phyloP scores from a whole-genome alignment of 148 eudicot genomes.

The Rhododendron ferrugineum region DNA sequence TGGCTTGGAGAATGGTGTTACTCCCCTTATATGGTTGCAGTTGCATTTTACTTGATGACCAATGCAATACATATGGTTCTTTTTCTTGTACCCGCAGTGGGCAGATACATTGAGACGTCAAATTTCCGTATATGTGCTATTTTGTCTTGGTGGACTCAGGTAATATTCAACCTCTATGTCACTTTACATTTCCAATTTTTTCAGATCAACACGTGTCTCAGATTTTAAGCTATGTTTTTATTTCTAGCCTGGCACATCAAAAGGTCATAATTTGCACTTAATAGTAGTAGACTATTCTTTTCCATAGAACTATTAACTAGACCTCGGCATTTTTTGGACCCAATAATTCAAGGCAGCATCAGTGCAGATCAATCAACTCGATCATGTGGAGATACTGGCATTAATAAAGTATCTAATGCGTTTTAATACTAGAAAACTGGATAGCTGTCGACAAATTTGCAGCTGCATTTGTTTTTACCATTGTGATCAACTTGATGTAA shows the following conservation, averaged over 20 bases:
- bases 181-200: not conserved
- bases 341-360: not conserved
- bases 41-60: constrained; percentile 68
- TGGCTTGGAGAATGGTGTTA: constrained; percentile 98
- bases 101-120: constrained; percentile 86
- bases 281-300: not conserved
- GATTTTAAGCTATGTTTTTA: not conserved
- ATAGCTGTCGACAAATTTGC: not conserved
- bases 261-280: not conserved
- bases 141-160: constrained; percentile 92
- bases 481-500: not conserved
- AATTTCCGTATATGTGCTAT: constrained; percentile 53
- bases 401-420: not conserved
- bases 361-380: not conserved
- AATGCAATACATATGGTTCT: constrained; percentile 78
- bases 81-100: constrained; percentile 81
- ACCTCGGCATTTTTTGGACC: not conserved
- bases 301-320: not conserved
- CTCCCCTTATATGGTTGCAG: constrained; percentile 88
- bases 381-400: not conserved
- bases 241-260: not conserved
- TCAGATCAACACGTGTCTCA: not conserved
- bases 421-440: not conserved
- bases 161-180: constrained; percentile 18
- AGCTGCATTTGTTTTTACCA: too few species aligned